phyloP scores from a whole-genome alignment of 2,329 filamentous ascomycete genomes.

The Falciphora oryzae region DNA sequence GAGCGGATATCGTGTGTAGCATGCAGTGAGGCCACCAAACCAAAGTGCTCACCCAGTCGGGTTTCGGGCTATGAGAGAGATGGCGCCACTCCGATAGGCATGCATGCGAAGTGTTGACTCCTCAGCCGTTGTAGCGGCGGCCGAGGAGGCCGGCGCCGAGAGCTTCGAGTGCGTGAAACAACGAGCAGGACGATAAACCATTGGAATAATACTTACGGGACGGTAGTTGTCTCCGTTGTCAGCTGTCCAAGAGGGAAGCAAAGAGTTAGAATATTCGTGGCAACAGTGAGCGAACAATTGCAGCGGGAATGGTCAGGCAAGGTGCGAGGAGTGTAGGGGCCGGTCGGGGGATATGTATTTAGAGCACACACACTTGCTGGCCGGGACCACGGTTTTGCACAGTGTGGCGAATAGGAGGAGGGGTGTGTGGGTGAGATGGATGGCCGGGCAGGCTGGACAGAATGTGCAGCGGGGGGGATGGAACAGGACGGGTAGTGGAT shows the following conservation, averaged over 20 bases:
- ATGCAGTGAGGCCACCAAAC: neutral
- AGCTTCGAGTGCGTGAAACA: constrained; percentile 1
- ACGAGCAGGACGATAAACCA: constrained; percentile 2
- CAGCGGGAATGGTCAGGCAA: neutral
- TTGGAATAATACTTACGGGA: constrained; percentile 41
- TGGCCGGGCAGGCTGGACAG: constrained; percentile 10
- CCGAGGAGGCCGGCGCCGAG: neutral
- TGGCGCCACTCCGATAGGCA: neutral
- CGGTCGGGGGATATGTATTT: constrained; percentile 18
- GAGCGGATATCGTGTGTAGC: neutral
- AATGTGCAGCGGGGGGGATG: constrained; percentile 17
- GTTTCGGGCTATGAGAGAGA: neutral
- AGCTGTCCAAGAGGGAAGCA: constrained; percentile 35
- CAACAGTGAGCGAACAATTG: constrained; percentile 12
- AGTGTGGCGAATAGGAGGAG: constrained; percentile 20
- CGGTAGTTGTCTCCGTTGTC: constrained; percentile 57
- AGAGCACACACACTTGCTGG: neutral
- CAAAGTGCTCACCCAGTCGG: neutral
- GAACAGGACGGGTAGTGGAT: constrained; percentile 35
- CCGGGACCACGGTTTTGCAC: constrained; percentile 15
- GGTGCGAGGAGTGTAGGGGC: neutral
- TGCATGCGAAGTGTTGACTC: neutral
- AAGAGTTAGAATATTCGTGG: constrained; percentile 14
- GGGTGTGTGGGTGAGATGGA: constrained; percentile 10
- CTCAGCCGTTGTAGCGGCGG: neutral